Evolutionary conservation across 1,284 basidiomycete species (phyloP).

Genomic region (Pterulicium gracile): DNA sequence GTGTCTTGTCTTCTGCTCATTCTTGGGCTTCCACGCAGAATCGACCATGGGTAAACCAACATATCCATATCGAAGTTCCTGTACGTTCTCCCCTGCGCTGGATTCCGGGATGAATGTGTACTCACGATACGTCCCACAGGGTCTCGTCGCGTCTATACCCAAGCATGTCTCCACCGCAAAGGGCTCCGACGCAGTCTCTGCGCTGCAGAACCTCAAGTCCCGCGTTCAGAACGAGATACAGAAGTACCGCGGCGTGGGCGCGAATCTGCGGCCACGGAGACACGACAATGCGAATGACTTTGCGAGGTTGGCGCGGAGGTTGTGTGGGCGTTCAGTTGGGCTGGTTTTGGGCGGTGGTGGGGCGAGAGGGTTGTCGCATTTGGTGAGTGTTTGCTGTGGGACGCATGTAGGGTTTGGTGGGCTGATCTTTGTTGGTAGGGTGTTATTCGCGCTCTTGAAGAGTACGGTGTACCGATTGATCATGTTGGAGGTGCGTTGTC

Average conservation of each 20-base stretch:
- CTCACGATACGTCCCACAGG: too few relatives aligned
- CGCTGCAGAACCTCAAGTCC: slow-evolving; percentile 85
- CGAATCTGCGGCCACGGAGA: slow-evolving; percentile 62
- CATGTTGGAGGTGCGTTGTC: slow-evolving; percentile 60
- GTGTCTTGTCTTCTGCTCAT: slow-evolving; percentile 6
- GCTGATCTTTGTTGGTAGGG: slow-evolving; percentile 37
- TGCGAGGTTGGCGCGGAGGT: slow-evolving; percentile 79
- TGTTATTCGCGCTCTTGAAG: slow-evolving; percentile 84
- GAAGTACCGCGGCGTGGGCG: slow-evolving; percentile 69
- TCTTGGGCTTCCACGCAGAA: slow-evolving; percentile 34
- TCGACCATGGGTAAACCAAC: slow-evolving; percentile 91
- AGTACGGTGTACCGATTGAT: slow-evolving; percentile 89
- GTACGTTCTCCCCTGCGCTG: too few relatives aligned
- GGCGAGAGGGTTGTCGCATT: slow-evolving; percentile 88
- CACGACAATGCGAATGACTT: slow-evolving; percentile 87
- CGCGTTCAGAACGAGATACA: slow-evolving; percentile 84
- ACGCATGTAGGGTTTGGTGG: slow-evolving; percentile 7
- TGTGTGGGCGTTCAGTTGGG: slow-evolving; percentile 91
- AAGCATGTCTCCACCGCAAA: slow-evolving; percentile 46
- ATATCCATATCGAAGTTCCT: slow-evolving; percentile 83
- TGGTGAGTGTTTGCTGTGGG: slow-evolving; percentile 44
- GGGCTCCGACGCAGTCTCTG: slow-evolving; percentile 84
- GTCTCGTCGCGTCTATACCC: slow-evolving; percentile 52
- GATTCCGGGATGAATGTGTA: too few relatives aligned
- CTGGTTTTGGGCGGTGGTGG: slow-evolving; percentile 95